phyloP scores from a whole-genome alignment of 208 protist genomes.

The Trypanosoma brucei region DNA sequence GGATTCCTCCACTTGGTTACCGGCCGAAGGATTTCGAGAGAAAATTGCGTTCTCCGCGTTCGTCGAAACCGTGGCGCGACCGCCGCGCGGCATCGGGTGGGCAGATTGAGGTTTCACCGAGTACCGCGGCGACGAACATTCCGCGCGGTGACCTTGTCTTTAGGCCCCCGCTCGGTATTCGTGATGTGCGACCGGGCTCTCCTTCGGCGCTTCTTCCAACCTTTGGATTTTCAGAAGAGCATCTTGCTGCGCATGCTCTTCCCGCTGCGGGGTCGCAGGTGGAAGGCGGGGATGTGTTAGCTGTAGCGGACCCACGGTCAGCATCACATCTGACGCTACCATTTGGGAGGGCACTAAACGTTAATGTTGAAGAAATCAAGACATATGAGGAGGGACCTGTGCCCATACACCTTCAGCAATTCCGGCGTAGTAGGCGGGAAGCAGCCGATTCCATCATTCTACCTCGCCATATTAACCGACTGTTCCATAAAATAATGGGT shows the following conservation, averaged over 20 bases:
- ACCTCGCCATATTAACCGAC: constrained; percentile 81
- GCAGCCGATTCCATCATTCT: constrained; percentile 72
- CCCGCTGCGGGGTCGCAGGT: background rate
- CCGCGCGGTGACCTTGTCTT: constrained; percentile 44
- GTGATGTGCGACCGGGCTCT: constrained; percentile 28
- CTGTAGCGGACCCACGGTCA: background rate
- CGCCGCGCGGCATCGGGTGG: constrained; percentile 39
- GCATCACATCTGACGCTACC: constrained; percentile 27
- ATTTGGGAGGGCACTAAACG: constrained; percentile 67
- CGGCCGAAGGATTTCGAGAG: constrained; percentile 60
- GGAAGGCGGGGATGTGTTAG: background rate
- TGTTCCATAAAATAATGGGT: constrained; percentile 92
- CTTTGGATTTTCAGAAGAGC: constrained; percentile 1
- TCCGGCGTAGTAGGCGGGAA: constrained; percentile 52
- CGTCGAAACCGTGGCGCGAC: constrained; percentile 78
- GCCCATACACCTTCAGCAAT: constrained; percentile 67
- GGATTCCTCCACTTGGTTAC: constrained; percentile 53
- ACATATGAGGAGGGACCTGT: constrained; percentile 55
- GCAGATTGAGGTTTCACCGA: constrained; percentile 59
- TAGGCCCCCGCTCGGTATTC: constrained; percentile 53
- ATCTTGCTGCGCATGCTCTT: background rate
- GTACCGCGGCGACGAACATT: constrained; percentile 24
- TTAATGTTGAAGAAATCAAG: constrained; percentile 67
- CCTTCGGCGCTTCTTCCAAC: background rate
- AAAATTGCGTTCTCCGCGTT: constrained; percentile 71